Conservation (phyloP, 768 basidiomycete genomes). For the Sporobolomyces roseus region DNA sequence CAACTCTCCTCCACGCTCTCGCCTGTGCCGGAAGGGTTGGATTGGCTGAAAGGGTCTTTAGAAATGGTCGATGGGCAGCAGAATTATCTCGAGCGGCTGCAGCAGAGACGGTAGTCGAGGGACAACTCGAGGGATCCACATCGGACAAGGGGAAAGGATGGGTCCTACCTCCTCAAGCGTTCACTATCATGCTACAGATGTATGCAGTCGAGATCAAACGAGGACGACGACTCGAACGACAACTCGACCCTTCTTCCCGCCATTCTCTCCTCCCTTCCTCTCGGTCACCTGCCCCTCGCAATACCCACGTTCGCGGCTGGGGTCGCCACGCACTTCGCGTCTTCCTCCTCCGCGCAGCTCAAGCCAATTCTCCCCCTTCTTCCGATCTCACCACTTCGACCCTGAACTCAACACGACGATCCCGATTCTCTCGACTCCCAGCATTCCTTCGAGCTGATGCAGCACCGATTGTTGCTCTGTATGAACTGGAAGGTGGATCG, state of each 20-base stretch:
- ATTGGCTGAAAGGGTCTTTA: constrained; percentile 64
- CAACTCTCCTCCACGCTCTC: constrained; percentile 61
- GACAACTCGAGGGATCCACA: not conserved
- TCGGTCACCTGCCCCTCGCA: not conserved
- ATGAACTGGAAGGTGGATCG: constrained; percentile 34
- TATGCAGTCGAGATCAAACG: constrained; percentile 51
- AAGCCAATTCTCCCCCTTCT: not conserved
- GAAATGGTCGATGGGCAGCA: constrained; percentile 57
- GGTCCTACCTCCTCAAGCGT: constrained; percentile 64
- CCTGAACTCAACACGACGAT: too few relatives aligned
- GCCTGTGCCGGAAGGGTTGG: constrained; percentile 58
- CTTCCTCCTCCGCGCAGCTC: constrained; percentile 18
- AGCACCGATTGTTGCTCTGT: constrained; percentile 30
- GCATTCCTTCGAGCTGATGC: constrained; percentile 22
- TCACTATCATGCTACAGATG: constrained; percentile 66
- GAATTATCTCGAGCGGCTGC: constrained; percentile 13
- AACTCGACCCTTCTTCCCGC: not conserved
- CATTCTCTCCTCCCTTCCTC: not conserved
- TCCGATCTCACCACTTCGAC: not conserved
- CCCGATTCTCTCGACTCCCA: not conserved
- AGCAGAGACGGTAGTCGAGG: not conserved
- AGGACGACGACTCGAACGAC: constrained; percentile 24
- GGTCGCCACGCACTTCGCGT: constrained; percentile 34
- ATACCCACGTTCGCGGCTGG: constrained; percentile 32
- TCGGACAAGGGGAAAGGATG: constrained; percentile 53